These are phyloP conservation scores for Nakazawaea pomicola DNA, from an alignment of 805 yeast species.

Conservation along the genomic window DNA sequence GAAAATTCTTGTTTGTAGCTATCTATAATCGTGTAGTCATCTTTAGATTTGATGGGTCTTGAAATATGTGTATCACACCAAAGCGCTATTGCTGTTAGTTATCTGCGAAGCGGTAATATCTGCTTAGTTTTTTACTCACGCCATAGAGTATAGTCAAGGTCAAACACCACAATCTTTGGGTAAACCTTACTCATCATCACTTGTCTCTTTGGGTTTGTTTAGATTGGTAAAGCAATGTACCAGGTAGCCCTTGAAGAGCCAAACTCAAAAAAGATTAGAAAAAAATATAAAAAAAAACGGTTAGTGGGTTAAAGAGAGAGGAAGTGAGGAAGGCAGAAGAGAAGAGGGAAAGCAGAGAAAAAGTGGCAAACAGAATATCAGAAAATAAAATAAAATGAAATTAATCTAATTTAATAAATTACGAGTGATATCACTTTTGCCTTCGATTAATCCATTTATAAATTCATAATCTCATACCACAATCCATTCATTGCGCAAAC, in stretches of 20 bases:
- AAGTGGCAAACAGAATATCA: slow-evolving; percentile 1
- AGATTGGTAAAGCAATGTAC: neutral
- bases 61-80: slow-evolving; percentile 78
- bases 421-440: no score
- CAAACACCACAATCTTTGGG: slow-evolving; percentile 63
- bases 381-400: neutral
- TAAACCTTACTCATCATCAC: slow-evolving; percentile 7
- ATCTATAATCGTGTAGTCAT: slow-evolving; percentile 40
- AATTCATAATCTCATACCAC: no score
- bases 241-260: neutral
- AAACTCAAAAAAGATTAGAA: slow-evolving; percentile 1
- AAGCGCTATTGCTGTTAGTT: slow-evolving; percentile 26
- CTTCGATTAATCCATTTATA: no score
- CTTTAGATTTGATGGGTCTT: slow-evolving; percentile 42
- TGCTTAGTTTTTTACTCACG: no score
- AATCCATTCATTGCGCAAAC: no score
- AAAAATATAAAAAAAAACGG: slow-evolving; percentile 1
- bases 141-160: slow-evolving; percentile 75
- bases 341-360: no score
- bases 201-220: neutral
- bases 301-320: no score
- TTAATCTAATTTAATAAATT: no score
- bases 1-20: slow-evolving; percentile 48
- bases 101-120: no score
- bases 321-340: no score